phyloP scores from a whole-genome alignment of 768 basidiomycete genomes.

The Cystobasidium tubakii region DNA sequence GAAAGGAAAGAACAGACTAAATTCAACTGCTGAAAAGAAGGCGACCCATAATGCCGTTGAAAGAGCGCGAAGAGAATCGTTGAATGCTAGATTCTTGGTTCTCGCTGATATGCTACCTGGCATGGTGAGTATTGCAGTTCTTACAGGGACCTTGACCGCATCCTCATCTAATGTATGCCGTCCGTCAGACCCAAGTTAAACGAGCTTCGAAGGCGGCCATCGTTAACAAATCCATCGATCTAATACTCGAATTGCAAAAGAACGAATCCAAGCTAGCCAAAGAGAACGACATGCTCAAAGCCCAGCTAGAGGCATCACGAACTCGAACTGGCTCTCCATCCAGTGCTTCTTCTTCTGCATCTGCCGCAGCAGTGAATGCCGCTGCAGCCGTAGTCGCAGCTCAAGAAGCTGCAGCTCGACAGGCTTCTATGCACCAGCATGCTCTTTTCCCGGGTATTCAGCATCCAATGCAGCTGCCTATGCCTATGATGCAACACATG shows the following conservation, averaged over 20 bases:
- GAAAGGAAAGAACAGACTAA: slow-evolving; percentile 17
- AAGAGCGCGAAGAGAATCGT: slow-evolving; percentile 80
- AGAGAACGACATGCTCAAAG: slow-evolving; percentile 78
- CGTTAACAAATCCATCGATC: slow-evolving; percentile 73
- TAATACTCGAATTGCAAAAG: slow-evolving; percentile 59
- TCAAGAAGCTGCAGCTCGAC: not conserved
- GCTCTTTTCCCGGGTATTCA: not conserved
- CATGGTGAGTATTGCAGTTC: slow-evolving; percentile 38
- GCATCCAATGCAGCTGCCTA: slow-evolving; percentile 12
- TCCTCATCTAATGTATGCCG: not conserved
- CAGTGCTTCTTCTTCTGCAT: not conserved
- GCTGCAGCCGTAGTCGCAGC: not conserved
- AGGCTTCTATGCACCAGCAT: not conserved
- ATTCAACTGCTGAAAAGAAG: slow-evolving; percentile 76
- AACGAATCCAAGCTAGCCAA: slow-evolving; percentile 74
- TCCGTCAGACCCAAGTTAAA: slow-evolving; percentile 79
- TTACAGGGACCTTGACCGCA: not conserved
- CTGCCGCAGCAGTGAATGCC: not conserved
- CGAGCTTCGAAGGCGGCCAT: slow-evolving; percentile 94
- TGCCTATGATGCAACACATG: slow-evolving; percentile 23
- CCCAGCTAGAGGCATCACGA: slow-evolving; percentile 91
- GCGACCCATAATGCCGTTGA: slow-evolving; percentile 98
- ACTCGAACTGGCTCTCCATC: slow-evolving; percentile 58
- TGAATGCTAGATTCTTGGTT: slow-evolving; percentile 85
- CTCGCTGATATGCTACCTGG: slow-evolving; percentile 41